Conservation (phyloP, 2,329 filamentous ascomycete genomes). For the Dothideomycetidae sp. region DNA sequence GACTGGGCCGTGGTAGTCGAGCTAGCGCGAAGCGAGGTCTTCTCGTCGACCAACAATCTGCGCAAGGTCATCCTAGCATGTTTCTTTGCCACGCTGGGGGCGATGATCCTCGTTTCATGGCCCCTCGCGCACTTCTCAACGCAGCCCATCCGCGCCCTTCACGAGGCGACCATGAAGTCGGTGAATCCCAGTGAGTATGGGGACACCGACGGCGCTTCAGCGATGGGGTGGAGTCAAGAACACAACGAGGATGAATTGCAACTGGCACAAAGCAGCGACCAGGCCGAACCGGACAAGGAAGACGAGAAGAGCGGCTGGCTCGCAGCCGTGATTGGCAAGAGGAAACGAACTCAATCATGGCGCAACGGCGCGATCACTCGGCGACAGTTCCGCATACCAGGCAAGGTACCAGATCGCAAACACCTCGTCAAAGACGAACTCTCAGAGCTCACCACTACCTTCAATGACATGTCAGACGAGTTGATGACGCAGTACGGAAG, state of each 20-base stretch:
- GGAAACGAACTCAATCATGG: conserved; percentile 19
- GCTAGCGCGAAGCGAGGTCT: conserved; percentile 59
- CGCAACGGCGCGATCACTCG: conserved; percentile 27
- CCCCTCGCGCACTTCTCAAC: conserved; percentile 73
- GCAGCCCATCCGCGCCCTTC: conserved; percentile 61
- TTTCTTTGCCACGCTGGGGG: conserved; percentile 64
- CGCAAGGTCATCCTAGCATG: conserved; percentile 69
- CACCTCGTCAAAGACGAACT: conserved; percentile 70
- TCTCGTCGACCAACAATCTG: conserved; percentile 58
- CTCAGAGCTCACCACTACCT: conserved; percentile 69
- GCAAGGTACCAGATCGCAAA: conserved; percentile 61
- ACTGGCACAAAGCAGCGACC: conserved; percentile 27
- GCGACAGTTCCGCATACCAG: conserved; percentile 66
- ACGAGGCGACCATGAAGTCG: conserved; percentile 59
- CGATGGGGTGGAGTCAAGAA: conserved; percentile 25
- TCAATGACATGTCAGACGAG: conserved; percentile 91
- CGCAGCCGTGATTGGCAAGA: conserved; percentile 22
- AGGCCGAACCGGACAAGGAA: too few species aligned
- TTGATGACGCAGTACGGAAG: conserved; percentile 72
- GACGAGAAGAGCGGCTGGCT: conserved; percentile 36
- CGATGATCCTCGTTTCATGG: conserved; percentile 56
- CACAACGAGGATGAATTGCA: conserved; percentile 32
- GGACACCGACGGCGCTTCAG: conserved; percentile 18
- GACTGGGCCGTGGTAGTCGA: conserved; percentile 78
- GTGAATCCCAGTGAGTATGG: conserved; percentile 49